Evolutionary conservation across 2,329 filamentous ascomycete species (phyloP).

Genomic region (Colletotrichum costaricense): DNA sequence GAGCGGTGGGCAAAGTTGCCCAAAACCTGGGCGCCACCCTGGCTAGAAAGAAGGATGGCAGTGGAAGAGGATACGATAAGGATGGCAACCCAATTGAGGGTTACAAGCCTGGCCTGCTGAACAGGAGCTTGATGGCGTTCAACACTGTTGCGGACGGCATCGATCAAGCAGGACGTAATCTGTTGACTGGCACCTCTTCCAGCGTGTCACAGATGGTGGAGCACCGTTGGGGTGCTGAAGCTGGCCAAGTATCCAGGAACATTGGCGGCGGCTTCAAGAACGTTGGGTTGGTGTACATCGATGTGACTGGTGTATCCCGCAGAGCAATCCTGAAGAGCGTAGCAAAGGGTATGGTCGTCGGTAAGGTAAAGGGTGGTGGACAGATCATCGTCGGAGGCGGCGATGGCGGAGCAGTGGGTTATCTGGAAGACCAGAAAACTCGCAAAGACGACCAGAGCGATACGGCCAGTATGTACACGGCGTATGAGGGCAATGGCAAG

Average conservation of each 20-base stretch:
- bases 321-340: slow-evolving; percentile 93
- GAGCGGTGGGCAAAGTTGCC: slow-evolving; percentile 83
- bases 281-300: slow-evolving; percentile 96
- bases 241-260: slow-evolving; percentile 79
- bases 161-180: slow-evolving; percentile 83
- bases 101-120: slow-evolving; percentile 92
- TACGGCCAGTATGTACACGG: slow-evolving; percentile 43
- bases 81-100: slow-evolving; percentile 72
- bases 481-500: slow-evolving; percentile 46
- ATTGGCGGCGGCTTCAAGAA: slow-evolving; percentile 93
- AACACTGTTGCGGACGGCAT: slow-evolving; percentile 94
- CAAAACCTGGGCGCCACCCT: slow-evolving; percentile 89
- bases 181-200: slow-evolving; percentile 78
- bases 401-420: slow-evolving; percentile 48
- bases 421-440: slow-evolving; percentile 39
- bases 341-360: slow-evolving; percentile 95
- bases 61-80: slow-evolving; percentile 71
- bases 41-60: slow-evolving; percentile 64
- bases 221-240: slow-evolving; percentile 91
- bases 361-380: slow-evolving; percentile 79
- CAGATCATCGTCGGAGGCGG: slow-evolving; percentile 80
- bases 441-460: slow-evolving; percentile 30
- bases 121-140: slow-evolving; percentile 97
- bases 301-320: slow-evolving; percentile 91
- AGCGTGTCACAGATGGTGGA: slow-evolving; percentile 88